Percentiles rank a stretch among this genome's conserved stretches.
phyloP scores from a whole-genome alignment of 176 grass and related monocot species.

The Microstegium vimineum region DNA sequence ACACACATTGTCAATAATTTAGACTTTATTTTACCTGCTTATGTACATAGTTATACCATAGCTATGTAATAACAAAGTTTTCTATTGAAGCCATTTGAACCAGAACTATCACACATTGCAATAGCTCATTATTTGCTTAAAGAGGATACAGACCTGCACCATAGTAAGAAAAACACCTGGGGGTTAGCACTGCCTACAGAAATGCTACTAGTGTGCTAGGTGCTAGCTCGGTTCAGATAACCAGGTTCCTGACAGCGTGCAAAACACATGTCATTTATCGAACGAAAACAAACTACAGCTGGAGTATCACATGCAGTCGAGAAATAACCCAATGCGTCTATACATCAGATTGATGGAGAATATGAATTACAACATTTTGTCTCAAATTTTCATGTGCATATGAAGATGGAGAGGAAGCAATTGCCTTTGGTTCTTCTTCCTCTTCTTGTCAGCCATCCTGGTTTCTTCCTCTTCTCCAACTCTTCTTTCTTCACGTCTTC shows the following conservation, averaged over 20 bases:
- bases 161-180: neutral
- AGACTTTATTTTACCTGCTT: neutral
- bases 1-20: neutral
- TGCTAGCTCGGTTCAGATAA: neutral
- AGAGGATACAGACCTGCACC: neutral
- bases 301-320: neutral
- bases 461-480: no score
- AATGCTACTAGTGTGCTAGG: neutral
- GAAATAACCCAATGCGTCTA: neutral
- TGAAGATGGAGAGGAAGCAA: no score
- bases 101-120: neutral
- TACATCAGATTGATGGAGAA: neutral
- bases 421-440: no score
- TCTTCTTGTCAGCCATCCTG: no score
- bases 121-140: neutral
- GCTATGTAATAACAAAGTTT: slow-evolving; percentile 9
- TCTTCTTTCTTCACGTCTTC: no score
- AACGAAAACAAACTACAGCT: neutral
- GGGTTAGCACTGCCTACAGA: neutral
- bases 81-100: neutral
- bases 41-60: slow-evolving; percentile 35
- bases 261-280: neutral
- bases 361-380: neutral
- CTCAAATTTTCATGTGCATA: neutral
- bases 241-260: neutral